These are phyloP conservation scores for Coemansia sp. DNA, from an alignment of 192 early-diverging fungal species.

Conservation along the genomic window DNA sequence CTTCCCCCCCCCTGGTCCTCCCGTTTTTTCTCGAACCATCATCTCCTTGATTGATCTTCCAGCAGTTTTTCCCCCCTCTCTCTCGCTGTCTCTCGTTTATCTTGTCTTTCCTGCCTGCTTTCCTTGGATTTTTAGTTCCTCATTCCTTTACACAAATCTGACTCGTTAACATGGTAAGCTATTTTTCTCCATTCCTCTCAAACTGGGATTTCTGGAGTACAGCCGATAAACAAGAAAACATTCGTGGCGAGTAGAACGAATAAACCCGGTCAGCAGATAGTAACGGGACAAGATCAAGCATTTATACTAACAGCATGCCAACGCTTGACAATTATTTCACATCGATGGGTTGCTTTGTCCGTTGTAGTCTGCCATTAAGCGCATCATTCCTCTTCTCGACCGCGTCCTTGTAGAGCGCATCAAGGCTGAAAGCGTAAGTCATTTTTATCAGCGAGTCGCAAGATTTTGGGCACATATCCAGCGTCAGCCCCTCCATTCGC, in stretches of 20 bases:
- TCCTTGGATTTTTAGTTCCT: constrained; percentile 1
- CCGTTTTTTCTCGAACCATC: not conserved
- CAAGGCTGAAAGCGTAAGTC: constrained; percentile 74
- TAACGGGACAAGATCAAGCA: not conserved
- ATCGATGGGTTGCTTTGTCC: not conserved
- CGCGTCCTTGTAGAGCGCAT: constrained; percentile 96
- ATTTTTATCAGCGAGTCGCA: not conserved
- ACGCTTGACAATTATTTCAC: not conserved
- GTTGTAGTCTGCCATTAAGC: constrained; percentile 62
- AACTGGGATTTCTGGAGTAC: not conserved
- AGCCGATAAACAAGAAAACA: not conserved
- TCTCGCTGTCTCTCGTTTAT: not conserved
- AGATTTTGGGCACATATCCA: no score
- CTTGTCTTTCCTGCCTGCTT: not conserved
- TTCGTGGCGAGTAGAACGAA: not conserved
- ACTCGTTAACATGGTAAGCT: no score
- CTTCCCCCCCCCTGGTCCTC: not conserved
- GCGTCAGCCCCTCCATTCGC: no score
- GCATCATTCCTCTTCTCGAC: constrained; percentile 96
- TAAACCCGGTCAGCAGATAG: not conserved
- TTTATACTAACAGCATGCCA: not conserved
- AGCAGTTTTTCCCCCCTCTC: not conserved
- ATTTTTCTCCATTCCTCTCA: not conserved
- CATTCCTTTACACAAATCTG: not conserved
- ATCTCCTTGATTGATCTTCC: constrained; percentile 2